Evolutionary conservation across 106 monocot genomes (phyloP).

Genomic region (Dendrobium huoshanense): DNA sequence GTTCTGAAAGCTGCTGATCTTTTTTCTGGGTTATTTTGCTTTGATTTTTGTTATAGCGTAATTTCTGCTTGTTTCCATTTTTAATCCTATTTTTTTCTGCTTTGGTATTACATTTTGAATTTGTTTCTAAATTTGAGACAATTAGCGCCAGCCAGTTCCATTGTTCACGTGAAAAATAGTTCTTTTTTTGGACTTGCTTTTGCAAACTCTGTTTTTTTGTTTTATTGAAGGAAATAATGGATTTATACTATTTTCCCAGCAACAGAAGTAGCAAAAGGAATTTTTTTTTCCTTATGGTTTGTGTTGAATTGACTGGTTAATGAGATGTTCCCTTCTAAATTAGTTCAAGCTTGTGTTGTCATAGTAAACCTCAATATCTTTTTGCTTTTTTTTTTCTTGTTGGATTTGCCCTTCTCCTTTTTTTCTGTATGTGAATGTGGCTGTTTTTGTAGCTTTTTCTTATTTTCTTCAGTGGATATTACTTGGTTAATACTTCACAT

Average conservation of each 20-base stretch:
- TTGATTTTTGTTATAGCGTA: background rate
- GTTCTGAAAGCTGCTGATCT: no score
- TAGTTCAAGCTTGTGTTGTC: background rate
- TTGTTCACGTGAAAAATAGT: background rate
- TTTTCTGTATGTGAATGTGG: no score
- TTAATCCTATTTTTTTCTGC: background rate
- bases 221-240: background rate
- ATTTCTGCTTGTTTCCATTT: background rate
- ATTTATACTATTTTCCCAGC: background rate
- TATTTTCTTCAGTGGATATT: background rate
- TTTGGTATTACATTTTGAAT: constrained; percentile 7
- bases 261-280: no score
- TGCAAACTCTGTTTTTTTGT: background rate
- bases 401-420: background rate
- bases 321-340: background rate
- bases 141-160: background rate
- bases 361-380: background rate
- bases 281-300: background rate
- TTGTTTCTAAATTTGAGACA: background rate
- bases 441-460: background rate
- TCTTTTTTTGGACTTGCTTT: background rate
- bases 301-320: background rate
- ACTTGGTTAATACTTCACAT: background rate
- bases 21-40: background rate
- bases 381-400: background rate